Percentiles rank a stretch among this genome's conserved stretches.
These are phyloP conservation scores for Phoma sp. DNA, from an alignment of 2,329 filamentous ascomycete species.

Conservation along the genomic window DNA sequence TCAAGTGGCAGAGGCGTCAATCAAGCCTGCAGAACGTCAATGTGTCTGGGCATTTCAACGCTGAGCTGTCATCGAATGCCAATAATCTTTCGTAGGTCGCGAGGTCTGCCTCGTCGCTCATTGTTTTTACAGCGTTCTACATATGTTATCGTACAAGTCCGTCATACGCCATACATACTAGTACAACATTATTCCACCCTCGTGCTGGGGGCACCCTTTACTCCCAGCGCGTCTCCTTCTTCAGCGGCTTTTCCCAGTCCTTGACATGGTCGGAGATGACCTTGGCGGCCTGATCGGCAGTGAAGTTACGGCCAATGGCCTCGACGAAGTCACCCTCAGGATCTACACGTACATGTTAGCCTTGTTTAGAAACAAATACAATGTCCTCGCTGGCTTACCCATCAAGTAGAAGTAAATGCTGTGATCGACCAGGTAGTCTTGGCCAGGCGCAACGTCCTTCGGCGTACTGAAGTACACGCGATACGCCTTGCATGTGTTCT, in stretches of 20 bases:
- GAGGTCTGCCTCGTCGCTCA: background rate
- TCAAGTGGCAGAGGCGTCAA: too few relatives aligned
- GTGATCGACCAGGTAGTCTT: slow-evolving; percentile 98
- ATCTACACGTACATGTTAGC: slow-evolving; percentile 61
- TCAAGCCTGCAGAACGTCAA: too few relatives aligned
- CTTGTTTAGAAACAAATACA: too few relatives aligned
- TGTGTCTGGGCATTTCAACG: too few relatives aligned
- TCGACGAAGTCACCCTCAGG: slow-evolving; percentile 98
- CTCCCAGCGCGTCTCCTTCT: slow-evolving; percentile 49
- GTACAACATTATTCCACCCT: background rate
- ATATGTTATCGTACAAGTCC: slow-evolving; percentile 8
- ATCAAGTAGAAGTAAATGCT: slow-evolving; percentile 99
- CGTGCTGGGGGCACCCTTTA: slow-evolving; percentile 7
- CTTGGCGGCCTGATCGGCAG: slow-evolving; percentile 81
- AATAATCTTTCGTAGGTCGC: background rate
- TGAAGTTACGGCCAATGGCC: slow-evolving; percentile 93
- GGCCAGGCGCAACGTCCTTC: slow-evolving; percentile 81
- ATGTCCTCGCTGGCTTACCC: slow-evolving; percentile 58
- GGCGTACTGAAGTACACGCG: slow-evolving; percentile 97
- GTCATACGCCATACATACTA: slow-evolving; percentile 14
- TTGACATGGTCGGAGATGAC: slow-evolving; percentile 87
- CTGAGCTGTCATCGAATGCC: too few relatives aligned
- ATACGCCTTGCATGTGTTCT: slow-evolving; percentile 93
- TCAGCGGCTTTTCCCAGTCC: slow-evolving; percentile 69
- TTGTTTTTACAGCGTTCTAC: slow-evolving; percentile 11